Base-by-base conservation (phyloP, 1,284 basidiomycete genomes). In the Schizophyllum amplum region DNA sequence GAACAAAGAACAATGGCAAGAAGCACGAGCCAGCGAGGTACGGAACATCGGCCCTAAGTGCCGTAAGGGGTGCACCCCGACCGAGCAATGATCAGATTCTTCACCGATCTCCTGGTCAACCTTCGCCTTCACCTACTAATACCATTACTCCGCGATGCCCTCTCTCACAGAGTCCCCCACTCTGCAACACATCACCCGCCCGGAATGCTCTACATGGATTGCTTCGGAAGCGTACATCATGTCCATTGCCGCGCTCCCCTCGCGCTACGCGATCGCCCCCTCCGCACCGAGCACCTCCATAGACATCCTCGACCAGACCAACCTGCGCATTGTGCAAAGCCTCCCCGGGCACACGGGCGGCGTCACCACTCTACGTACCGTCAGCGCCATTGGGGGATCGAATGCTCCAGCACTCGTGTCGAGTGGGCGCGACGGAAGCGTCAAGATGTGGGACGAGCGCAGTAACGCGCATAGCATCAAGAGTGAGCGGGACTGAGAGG, bases 361-460 rank as follows among this genome's bases (percentile, higher is more conserved):
- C 11, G 84, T 76, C 9, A 82, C 83, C 0, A 72, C 75, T 33
- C 69, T 87, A 56, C 69, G 75, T 56, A 67, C 75, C 0, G 71
- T 78, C 1, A 57, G 64, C 0, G 56, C 60, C 47, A 60, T 73
- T 4, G 68, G 65, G 4, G 70, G 68, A 4, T 55, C 65, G 4
- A 55, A 64, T 21, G 65, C 69, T 13, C 66, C 63, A 23, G 66
- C 63, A n/a, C 72, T 87, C 17, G 65, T 86, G 23, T 84, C 84
- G 2, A 83, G 80, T 17, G 85, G 86, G 1, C 79, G 74, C 63
- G 85, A 87, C 60, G 84, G 84, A 0, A 69, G 74, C 52, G 79
- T 90, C 57, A 81, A 79, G 60, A 75, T 81, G 23, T 90, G 87
- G 88, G 87, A 90, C 66, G 78, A 81, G 56, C 78, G 87, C 56